phyloP scores from a whole-genome alignment of 2,329 filamentous ascomycete species.

The Fusarium multiceps region DNA sequence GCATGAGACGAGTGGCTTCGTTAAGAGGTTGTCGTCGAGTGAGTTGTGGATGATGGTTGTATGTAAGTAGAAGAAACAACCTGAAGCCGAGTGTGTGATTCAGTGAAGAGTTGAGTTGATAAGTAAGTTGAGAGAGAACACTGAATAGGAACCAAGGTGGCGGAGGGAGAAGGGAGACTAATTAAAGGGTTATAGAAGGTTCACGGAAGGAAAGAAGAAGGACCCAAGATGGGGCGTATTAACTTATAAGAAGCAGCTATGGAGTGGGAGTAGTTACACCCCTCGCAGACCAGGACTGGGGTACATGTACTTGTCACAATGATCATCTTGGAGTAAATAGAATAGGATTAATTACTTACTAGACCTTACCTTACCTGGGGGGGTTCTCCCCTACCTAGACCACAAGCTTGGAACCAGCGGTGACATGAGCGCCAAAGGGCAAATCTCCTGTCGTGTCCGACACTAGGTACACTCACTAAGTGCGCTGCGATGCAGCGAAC shows the following conservation, averaged over 20 bases:
- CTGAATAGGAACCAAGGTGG: slow-evolving; percentile 22
- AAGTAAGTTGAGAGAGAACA: slow-evolving; percentile 22
- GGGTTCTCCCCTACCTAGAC: slow-evolving; percentile 33
- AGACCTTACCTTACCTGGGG: slow-evolving; percentile 31
- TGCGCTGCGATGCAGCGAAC: slow-evolving; percentile 44
- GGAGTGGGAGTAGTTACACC: slow-evolving; percentile 41
- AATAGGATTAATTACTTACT: slow-evolving; percentile 43
- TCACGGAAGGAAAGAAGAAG: slow-evolving; percentile 44
- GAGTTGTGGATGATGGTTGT: neutral
- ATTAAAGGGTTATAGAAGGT: slow-evolving; percentile 45
- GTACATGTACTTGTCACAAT: slow-evolving; percentile 41
- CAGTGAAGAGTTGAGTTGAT: slow-evolving; percentile 7
- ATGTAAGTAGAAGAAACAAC: neutral
- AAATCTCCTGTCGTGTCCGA: slow-evolving; percentile 44
- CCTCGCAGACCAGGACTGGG: slow-evolving; percentile 42
- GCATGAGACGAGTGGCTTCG: slow-evolving; percentile 21
- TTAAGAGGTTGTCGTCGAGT: slow-evolving; percentile 23
- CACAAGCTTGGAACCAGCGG: slow-evolving; percentile 51
- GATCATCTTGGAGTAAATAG: slow-evolving; percentile 37
- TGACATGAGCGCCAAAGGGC: slow-evolving; percentile 49
- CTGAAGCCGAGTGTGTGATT: slow-evolving; percentile 3
- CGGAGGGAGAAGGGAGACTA: slow-evolving; percentile 39
- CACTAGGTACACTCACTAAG: slow-evolving; percentile 3
- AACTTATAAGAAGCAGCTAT: slow-evolving; percentile 47
- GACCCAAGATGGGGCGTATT: slow-evolving; percentile 49